Base-by-base conservation (phyloP, 179 eudicot species). In the Corrigiola litoralis region DNA sequence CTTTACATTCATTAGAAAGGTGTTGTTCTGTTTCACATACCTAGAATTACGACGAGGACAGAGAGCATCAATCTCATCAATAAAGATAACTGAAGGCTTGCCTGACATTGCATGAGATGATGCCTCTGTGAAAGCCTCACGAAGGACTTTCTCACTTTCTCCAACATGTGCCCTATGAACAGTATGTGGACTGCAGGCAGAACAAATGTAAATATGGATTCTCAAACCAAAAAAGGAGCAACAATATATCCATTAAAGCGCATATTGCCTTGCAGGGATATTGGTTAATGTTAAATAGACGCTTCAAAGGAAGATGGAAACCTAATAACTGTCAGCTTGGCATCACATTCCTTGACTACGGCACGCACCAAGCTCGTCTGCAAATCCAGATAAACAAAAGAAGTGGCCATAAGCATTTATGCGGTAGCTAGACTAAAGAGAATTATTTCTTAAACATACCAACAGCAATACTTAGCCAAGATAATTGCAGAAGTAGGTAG, bases 281-380 rank as follows among this genome's bases (percentile, higher is more conserved):
- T 44, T 10, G 24, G 27, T 52, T n/a, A n/a, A n/a, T n/a, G n/a
- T n/a, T n/a, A n/a, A 49, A 32, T 6, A 38, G 23, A 56, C 49
- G 24, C 13, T 28, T 12, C 40, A 48, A 55, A 33, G 25, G n/a
- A 61, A 60, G 36, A 72, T 50, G 56, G 54, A 57, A 33, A 90
- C 99, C 99, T 90, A 42, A 94, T 83, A 58, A 80, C 80, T 16
- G 66, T 86, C 63, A 94, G 82, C 73, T 79, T 86, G 31, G 94
- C 97, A 72, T 76, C 89, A 72, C 87, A 87, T 87, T 94, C 99
- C 48, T 74, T 89, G 79, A 87, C 97, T 65, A 90, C 95, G 33
- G 95, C 99, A 48, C 97, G 86, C 67, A 94, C 97, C 85, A 94
- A 83, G 80, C 97, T 94, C 21, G 97, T 92, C 98, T 92, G 72